These are phyloP conservation scores for Phytophthora citrophthora DNA, from an alignment of 352 stramenopile genomes.

Conservation along the genomic window DNA sequence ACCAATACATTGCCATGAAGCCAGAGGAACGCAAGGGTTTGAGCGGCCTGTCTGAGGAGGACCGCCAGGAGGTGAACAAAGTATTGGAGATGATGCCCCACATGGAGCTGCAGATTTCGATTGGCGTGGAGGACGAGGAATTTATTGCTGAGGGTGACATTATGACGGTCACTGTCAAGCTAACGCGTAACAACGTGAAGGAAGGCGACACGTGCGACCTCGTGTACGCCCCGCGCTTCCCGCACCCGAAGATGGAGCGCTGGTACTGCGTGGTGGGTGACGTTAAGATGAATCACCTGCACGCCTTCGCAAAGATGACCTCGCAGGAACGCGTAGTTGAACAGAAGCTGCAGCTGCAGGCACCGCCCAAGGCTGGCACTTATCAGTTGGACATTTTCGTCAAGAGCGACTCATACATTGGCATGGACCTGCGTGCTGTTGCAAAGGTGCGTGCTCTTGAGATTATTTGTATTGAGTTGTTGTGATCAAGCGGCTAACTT, in stretches of 20 bases:
- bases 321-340: conserved; percentile 88
- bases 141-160: conserved; percentile 99
- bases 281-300: conserved; percentile 94
- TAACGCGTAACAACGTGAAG: conserved; percentile 97
- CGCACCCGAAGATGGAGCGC: conserved; percentile 95
- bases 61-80: conserved; percentile 94
- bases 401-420: conserved; percentile 98
- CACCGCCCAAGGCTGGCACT: conserved; percentile 91
- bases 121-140: conserved; percentile 90
- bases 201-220: conserved; percentile 94
- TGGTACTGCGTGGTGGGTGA: conserved; percentile 98
- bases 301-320: conserved; percentile 97
- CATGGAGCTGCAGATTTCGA: conserved; percentile 92
- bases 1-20: conserved; percentile 93
- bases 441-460: conserved; percentile 73
- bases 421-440: conserved; percentile 93
- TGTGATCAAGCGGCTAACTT: background rate
- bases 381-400: conserved; percentile 98
- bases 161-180: conserved; percentile 96
- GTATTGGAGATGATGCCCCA: conserved; percentile 96
- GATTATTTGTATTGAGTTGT: background rate
- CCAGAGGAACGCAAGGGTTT: conserved; percentile 95
- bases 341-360: conserved; percentile 97
- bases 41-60: conserved; percentile 87
- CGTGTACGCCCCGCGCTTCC: conserved; percentile 97